Conservation (phyloP, 192 early-diverging fungal species). For the Backusella mclennaniae region DNA sequence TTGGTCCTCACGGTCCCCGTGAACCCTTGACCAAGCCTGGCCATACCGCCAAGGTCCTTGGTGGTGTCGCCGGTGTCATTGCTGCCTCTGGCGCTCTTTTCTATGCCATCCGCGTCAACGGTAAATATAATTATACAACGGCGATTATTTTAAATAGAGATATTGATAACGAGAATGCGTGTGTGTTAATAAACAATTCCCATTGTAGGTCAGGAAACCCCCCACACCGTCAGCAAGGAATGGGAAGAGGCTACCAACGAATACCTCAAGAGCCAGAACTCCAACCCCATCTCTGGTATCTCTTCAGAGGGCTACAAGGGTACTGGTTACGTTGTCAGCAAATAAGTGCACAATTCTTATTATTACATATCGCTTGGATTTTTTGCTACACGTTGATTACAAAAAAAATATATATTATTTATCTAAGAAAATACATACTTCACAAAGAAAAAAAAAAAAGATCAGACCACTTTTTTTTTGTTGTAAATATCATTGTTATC, state of each 20-base stretch:
- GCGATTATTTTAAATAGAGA: not conserved
- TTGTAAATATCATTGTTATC: no score
- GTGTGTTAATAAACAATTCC: not conserved
- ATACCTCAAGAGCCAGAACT: constrained; percentile 64
- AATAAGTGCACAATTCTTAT: constrained; percentile 26
- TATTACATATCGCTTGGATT: constrained; percentile 1
- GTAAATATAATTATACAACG: constrained; percentile 35
- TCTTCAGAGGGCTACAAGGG: constrained; percentile 80
- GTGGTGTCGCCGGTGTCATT: constrained; percentile 60
- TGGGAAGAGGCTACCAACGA: constrained; percentile 85
- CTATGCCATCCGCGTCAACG: constrained; percentile 52
- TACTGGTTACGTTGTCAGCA: constrained; percentile 62
- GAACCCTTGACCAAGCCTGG: constrained; percentile 69
- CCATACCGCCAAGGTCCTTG: constrained; percentile 66
- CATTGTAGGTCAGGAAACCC: constrained; percentile 55
- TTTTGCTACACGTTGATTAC: constrained; percentile 2
- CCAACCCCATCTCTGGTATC: constrained; percentile 76
- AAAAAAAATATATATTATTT: no score
- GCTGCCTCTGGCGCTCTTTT: constrained; percentile 53
- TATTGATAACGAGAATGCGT: not conserved
- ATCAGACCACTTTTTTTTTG: no score
- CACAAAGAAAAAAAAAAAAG: no score
- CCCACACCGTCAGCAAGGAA: constrained; percentile 71
- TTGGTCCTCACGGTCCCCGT: constrained; percentile 90
- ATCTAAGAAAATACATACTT: no score